Evolutionary conservation across 1,284 basidiomycete genomes (phyloP), one percentile per base, ranked within the genome.

Genomic region (Melampsora larici-populina): DNA sequence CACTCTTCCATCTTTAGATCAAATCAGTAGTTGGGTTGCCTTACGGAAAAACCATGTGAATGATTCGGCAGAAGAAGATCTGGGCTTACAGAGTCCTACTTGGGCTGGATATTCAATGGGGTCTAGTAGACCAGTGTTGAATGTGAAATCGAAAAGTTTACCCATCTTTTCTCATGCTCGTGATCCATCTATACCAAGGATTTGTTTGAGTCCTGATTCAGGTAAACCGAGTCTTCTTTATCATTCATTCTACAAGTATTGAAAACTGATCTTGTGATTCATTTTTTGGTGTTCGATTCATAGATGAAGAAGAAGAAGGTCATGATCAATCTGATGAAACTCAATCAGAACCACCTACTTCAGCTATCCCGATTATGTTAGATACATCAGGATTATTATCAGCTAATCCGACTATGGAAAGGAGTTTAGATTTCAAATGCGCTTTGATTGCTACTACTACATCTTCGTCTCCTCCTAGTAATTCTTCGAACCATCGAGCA

Each of bases 191-290:
- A 67, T 67, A 7, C 65, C 65, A 1, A 11, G 43, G 8, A 67
- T 67, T 48, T 67, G 65, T 21, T 31, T 67, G 17, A 33, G 65
- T 67, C n/a, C 43, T 9, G 65, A 67, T 48, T 67, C 65, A 33
- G 65, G 65, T 67, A 67, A n/a, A 40, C 29, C 5, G 11, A 13
- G 3, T 15, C 2, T 6, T 43, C 9, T 6, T 13, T 65, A 8
- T 67, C n/a, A 3, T 31, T 11, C 0, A 11, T 67, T 46, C n/a
- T 67, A 48, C 21, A 11, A 21, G 21, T 24, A 6, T 36, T 33
- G 29, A n/a, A 24, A 65, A 6, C 63, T 36, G n/a, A 40, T 65
- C 63, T n/a, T n/a, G n/a, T n/a, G n/a, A n/a, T 65, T 15, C 2
- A 36, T 40, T 6, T 6, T 40, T 40, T 40, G 36, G 7, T 36